Conservation (phyloP, 73 alveolate genomes). For the Symbiodinium natans region DNA sequence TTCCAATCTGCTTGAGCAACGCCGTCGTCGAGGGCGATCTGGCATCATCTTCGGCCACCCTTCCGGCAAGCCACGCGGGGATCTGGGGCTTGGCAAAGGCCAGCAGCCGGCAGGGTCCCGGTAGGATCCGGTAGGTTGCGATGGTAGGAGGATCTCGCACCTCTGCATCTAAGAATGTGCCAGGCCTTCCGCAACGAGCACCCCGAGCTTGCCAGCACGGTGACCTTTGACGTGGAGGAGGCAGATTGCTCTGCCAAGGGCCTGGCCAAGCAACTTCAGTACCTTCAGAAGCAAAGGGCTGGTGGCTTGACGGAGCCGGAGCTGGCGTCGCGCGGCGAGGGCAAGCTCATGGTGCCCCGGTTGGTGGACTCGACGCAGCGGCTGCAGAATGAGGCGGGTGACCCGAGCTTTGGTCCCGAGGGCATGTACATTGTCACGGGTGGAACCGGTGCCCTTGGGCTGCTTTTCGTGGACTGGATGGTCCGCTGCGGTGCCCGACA, state of each 20-base stretch:
- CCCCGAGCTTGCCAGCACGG: conserved; percentile 54
- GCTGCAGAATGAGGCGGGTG: conserved; percentile 60
- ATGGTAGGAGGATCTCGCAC: neutral
- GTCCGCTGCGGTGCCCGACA: conserved; percentile 23
- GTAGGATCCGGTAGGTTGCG: neutral
- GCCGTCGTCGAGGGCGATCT: conserved; percentile 62
- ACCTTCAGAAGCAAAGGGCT: conserved; percentile 10
- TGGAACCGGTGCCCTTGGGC: conserved; percentile 87
- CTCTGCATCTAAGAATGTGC: no score
- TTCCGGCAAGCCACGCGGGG: conserved; percentile 74
- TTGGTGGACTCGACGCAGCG: conserved; percentile 86
- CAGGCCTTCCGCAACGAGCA: conserved; percentile 94
- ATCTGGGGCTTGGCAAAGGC: conserved; percentile 94
- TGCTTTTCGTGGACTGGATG: conserved; percentile 93
- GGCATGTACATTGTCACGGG: conserved; percentile 61
- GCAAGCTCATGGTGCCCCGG: conserved; percentile 63
- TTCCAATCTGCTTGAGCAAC: conserved; percentile 45
- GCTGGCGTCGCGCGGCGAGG: conserved; percentile 54
- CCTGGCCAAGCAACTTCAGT: conserved; percentile 42
- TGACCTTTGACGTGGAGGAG: conserved; percentile 83
- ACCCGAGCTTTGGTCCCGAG: conserved; percentile 10
- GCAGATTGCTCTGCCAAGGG: conserved; percentile 53
- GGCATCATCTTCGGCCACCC: neutral
- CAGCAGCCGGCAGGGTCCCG: neutral
- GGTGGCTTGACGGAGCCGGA: conserved; percentile 46